Evolutionary conservation across 305 asterid genomes (phyloP).

Genomic region (Stenogyne calaminthoides): DNA sequence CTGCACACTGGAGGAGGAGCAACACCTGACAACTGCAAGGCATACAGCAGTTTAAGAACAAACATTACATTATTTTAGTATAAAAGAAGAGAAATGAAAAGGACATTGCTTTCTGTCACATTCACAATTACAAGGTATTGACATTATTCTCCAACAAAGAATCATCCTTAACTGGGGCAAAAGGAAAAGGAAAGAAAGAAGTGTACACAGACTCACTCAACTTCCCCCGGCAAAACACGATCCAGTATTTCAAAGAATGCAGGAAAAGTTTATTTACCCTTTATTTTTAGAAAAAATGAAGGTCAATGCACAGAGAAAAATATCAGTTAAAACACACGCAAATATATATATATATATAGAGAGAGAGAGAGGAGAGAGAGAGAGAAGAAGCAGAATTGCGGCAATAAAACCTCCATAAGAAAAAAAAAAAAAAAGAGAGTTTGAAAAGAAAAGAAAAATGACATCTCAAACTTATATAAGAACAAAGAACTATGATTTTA

Average conservation of each 20-base stretch:
- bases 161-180: conserved; percentile 18
- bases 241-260: not conserved
- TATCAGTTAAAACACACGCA: not conserved
- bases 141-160: not conserved
- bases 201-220: not conserved
- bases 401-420: conserved; percentile 5
- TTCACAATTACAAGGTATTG: conserved; percentile 10
- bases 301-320: not conserved
- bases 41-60: conserved; percentile 26
- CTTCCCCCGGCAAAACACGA: not conserved
- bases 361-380: not conserved
- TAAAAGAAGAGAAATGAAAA: conserved; percentile 11
- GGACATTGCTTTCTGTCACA: conserved; percentile 1
- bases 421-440: too few species aligned
- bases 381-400: not conserved
- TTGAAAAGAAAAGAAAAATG: conserved; percentile 18
- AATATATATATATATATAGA: too few species aligned
- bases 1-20: conserved; percentile 91
- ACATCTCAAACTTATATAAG: conserved; percentile 13
- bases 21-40: conserved; percentile 79
- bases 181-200: not conserved
- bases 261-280: not conserved
- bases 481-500: not conserved
- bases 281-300: not conserved
- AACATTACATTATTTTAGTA: conserved; percentile 5